Conservation (phyloP, 2,329 filamentous ascomycete species). For the Harringtonia aguacate region DNA sequence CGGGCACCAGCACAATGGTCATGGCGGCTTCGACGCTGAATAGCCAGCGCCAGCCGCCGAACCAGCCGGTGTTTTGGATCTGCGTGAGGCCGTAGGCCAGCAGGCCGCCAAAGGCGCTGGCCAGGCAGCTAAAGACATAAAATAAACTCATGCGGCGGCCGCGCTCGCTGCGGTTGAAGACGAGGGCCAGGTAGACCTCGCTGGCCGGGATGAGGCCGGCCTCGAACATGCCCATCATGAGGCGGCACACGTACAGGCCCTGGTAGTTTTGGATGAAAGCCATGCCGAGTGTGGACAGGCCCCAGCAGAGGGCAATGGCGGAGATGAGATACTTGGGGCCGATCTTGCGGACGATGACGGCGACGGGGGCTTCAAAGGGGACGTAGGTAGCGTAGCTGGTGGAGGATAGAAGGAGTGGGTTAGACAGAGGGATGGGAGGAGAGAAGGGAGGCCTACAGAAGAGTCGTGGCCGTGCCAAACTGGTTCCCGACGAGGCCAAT, state of each 20-base stretch:
- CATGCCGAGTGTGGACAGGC: neutral
- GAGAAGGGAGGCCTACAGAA: conserved; percentile 12
- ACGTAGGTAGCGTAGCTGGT: conserved; percentile 21
- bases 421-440: conserved; percentile 4
- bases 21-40: conserved; percentile 29
- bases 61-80: conserved; percentile 19
- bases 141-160: conserved; percentile 24
- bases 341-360: conserved; percentile 21
- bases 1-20: conserved; percentile 23
- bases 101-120: conserved; percentile 30
- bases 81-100: conserved; percentile 28
- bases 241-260: conserved; percentile 14
- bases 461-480: conserved; percentile 13
- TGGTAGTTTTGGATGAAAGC: conserved; percentile 18
- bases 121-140: conserved; percentile 27
- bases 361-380: conserved; percentile 19
- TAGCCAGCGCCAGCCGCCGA: conserved; percentile 27
- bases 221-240: conserved; percentile 15
- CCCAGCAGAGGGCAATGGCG: conserved; percentile 4
- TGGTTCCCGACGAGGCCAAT: conserved; percentile 10
- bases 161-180: conserved; percentile 21
- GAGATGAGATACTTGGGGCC: conserved; percentile 22
- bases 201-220: conserved; percentile 29
- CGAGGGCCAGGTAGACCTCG: conserved; percentile 22
- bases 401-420: conserved; percentile 11